Evolutionary conservation across 305 asterid species (phyloP).

Genomic region (Galium porrigens): DNA sequence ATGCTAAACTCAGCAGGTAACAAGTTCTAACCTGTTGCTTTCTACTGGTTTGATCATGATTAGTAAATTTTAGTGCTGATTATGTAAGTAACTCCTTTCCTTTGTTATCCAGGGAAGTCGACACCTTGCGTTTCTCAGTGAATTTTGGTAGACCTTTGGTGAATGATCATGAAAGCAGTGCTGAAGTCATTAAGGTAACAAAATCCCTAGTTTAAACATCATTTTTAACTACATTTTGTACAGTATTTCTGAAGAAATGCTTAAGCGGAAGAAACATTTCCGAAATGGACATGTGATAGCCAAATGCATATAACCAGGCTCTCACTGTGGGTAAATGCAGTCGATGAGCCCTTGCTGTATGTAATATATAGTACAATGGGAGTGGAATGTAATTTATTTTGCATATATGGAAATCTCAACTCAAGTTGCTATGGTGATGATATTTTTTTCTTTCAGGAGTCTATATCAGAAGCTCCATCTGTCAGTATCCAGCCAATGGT

Average conservation of each 20-base stretch:
- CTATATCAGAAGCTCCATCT: slow-evolving; percentile 48
- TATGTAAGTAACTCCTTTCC: background rate
- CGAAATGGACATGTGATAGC: background rate
- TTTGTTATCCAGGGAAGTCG: slow-evolving; percentile 44
- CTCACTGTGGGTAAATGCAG: background rate
- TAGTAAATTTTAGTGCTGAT: background rate
- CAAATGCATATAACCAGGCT: background rate
- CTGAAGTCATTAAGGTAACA: slow-evolving; percentile 56
- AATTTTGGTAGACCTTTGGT: slow-evolving; percentile 21
- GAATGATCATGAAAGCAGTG: slow-evolving; percentile 33
- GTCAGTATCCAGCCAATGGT: slow-evolving; percentile 23
- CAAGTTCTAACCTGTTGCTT: slow-evolving; percentile 10
- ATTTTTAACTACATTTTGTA: background rate
- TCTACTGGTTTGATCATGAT: slow-evolving; percentile 8
- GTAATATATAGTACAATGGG: background rate
- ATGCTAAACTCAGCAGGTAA: slow-evolving; percentile 61
- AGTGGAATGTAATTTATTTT: background rate
- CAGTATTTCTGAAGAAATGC: background rate
- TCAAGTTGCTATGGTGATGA: slow-evolving; percentile 11
- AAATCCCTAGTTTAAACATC: background rate
- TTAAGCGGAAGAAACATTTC: background rate
- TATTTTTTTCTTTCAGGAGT: slow-evolving; percentile 40
- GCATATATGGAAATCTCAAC: background rate
- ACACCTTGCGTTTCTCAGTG: slow-evolving; percentile 35
- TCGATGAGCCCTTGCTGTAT: background rate